Evolutionary conservation across 805 yeast genomes (phyloP).

Genomic region (Huiozyma sinensis): DNA sequence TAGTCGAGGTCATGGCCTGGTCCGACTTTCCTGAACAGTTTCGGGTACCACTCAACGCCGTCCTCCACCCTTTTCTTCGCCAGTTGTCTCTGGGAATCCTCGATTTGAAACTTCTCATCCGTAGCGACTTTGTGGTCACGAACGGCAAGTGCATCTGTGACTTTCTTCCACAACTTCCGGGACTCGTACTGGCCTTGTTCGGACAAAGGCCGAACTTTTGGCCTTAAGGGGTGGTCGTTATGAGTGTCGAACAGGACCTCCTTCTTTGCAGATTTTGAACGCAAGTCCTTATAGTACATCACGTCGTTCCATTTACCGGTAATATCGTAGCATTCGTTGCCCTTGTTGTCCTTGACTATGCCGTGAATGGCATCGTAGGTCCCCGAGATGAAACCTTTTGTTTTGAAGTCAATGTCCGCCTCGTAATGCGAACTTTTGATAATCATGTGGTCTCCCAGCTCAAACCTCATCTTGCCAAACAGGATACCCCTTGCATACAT

Average conservation of each 20-base stretch:
- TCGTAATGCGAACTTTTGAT: conserved; percentile 51
- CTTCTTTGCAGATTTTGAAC: conserved; percentile 32
- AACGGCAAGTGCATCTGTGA: conserved; percentile 65
- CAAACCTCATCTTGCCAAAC: conserved; percentile 82
- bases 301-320: conserved; percentile 91
- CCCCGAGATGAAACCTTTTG: conserved; percentile 90
- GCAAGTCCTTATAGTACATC: conserved; percentile 52
- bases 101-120: conserved; percentile 76
- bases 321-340: conserved; percentile 51
- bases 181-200: conserved; percentile 82
- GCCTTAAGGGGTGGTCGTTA: conserved; percentile 43
- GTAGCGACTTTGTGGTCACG: conserved; percentile 82
- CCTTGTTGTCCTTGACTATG: conserved; percentile 41
- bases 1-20: conserved; percentile 47
- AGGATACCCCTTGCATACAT: conserved; percentile 89
- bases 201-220: conserved; percentile 62
- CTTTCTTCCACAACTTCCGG: conserved; percentile 71
- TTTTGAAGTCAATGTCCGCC: conserved; percentile 86
- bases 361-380: conserved; percentile 87
- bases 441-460: conserved; percentile 85
- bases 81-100: conserved; percentile 67
- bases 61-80: conserved; percentile 69
- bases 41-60: conserved; percentile 73
- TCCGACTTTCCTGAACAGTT: conserved; percentile 48
- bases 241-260: conserved; percentile 49